Evolutionary conservation across 2,329 filamentous ascomycete genomes (phyloP).

Genomic region (Raffaelea arxii): DNA sequence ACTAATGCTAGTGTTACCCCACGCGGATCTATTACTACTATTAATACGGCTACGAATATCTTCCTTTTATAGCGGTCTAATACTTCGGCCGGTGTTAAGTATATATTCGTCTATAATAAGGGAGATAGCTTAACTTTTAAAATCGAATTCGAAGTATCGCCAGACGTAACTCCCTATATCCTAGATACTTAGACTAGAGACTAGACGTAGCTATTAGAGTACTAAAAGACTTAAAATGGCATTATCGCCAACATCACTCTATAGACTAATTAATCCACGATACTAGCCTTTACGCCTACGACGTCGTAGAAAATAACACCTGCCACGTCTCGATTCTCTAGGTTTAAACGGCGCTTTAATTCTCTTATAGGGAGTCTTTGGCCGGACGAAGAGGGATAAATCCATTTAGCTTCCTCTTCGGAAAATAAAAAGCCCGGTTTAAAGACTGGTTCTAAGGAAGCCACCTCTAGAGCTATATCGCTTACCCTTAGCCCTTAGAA

Average conservation of each 20-base stretch:
- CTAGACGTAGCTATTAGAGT: slow-evolving; percentile 17
- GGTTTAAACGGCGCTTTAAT: too few relatives aligned
- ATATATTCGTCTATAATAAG: slow-evolving; percentile 28
- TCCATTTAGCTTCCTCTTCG: too few relatives aligned
- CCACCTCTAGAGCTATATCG: too few relatives aligned
- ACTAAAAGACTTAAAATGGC: neutral
- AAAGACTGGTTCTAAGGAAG: too few relatives aligned
- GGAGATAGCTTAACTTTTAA: slow-evolving; percentile 7
- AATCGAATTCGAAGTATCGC: slow-evolving; percentile 11
- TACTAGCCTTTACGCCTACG: slow-evolving; percentile 6
- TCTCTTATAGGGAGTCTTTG: too few relatives aligned
- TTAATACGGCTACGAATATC: slow-evolving; percentile 17
- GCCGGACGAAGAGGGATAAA: too few relatives aligned
- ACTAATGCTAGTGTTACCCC: neutral
- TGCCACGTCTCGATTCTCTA: slow-evolving; percentile 1
- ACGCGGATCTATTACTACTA: slow-evolving; percentile 1
- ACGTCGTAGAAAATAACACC: too few relatives aligned
- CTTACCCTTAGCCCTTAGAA: slow-evolving; percentile 1
- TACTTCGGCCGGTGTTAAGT: slow-evolving; percentile 17
- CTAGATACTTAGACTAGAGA: slow-evolving; percentile 33
- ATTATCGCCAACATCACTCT: slow-evolving; percentile 4
- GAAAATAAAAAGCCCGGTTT: too few relatives aligned
- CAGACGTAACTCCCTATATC: slow-evolving; percentile 2
- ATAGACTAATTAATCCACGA: slow-evolving; percentile 6
- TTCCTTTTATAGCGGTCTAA: slow-evolving; percentile 27